Evolutionary conservation across 2,329 filamentous ascomycete genomes (phyloP), one percentile per base, ranked within the genome.

Genomic region (Bertia moriformis): DNA sequence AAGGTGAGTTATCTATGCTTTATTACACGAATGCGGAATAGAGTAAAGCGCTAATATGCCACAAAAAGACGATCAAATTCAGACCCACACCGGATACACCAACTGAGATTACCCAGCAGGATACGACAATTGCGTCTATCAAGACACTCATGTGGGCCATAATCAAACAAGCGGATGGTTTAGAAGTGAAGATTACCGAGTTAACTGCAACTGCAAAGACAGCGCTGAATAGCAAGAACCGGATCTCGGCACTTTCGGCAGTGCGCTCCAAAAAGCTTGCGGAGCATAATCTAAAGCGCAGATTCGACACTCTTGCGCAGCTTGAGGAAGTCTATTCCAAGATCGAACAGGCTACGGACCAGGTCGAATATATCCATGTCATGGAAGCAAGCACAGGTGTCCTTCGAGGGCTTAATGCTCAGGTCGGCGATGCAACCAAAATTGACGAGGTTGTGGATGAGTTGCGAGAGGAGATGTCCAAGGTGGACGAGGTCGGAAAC

Each of bases 61-160:
- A n/a, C 22, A n/a, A 29, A 29, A 10, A 35, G 32, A 35, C 32
- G 12, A 35, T 35, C 32, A 35, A 18, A 35, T 35, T 35, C 32
- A 35, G 15, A 17, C 15, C 32, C 10, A 10, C 32, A 18, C 7
- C 10, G 10, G 32, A 17, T 7, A 7, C 32, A 18, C 32, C 32
- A 35, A 13, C 10, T n/a, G 24, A 35, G 32, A 35, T 35, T 7
- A 35, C 32, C 10, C 12, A 35, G 32, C 32, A 35, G 17, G 32
- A 35, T 15, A 17, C 32, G 7, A 35, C 32, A 7, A 35, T 35
- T 17, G 32, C 12, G 7, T 35, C 32, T 17, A 35, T 35, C 32
- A 35, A 35, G 15, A 14, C 32, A 18, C 32, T 35, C 10, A 35
- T 35, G 10, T 35, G 10, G 7, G 17, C 32, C 7, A 35, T 35